Evolutionary conservation across 1,139 yeast species (phyloP).

Genomic region (Blastobotrys malaysiensis): DNA sequence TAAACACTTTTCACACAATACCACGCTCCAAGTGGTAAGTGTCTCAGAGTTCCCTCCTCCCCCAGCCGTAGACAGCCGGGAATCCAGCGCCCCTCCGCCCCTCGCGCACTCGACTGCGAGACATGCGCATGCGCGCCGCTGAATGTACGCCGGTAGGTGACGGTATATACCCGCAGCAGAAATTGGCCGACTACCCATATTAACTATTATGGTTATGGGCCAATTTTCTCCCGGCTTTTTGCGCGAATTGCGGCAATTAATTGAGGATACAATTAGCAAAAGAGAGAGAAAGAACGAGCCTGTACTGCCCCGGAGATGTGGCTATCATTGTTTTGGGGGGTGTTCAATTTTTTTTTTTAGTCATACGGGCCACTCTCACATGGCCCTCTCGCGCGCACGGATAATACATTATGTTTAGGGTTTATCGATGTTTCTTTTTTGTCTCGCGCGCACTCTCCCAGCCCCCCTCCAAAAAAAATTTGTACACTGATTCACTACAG

Average conservation of each 20-base stretch:
- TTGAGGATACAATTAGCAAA: no score
- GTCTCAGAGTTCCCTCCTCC: background rate
- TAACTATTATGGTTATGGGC: background rate
- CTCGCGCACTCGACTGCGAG: background rate
- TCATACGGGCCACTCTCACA: background rate
- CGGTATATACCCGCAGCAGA: background rate
- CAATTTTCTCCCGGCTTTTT: background rate
- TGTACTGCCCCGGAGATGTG: no score
- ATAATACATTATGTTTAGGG: background rate
- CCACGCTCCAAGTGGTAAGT: background rate
- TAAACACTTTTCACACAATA: background rate
- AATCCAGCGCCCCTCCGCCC: background rate
- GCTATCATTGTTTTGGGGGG: no score
- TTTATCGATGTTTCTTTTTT: background rate
- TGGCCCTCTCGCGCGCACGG: slow-evolving; percentile 1
- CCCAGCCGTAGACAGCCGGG: background rate
- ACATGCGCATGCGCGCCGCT: background rate
- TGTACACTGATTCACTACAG: background rate
- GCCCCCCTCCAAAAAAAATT: background rate
- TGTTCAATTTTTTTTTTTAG: no score
- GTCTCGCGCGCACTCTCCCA: background rate
- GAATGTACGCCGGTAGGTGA: background rate
- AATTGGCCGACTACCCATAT: background rate
- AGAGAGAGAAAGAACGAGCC: no score
- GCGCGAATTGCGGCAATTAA: background rate